Evolutionary conservation across 2,329 filamentous ascomycete genomes (phyloP).

Genomic region (Colletotrichum horii): DNA sequence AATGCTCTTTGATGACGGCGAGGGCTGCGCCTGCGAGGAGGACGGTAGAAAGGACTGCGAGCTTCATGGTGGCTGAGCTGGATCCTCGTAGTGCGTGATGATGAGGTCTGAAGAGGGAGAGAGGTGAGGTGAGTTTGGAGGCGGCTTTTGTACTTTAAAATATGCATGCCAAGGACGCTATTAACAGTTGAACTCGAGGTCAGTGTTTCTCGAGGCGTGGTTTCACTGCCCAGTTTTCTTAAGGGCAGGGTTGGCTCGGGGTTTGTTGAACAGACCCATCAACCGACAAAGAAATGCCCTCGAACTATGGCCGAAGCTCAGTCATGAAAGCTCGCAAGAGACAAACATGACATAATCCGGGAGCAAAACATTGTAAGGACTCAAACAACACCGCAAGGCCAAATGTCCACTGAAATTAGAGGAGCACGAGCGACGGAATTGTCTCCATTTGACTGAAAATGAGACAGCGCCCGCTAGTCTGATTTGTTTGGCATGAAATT

Average conservation of each 20-base stretch:
- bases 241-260: neutral
- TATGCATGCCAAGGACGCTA: neutral
- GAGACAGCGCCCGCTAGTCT: no score
- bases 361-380: neutral
- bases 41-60: neutral
- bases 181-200: fast-evolving
- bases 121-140: neutral
- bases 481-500: no score
- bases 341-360: neutral
- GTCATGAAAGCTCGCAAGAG: neutral
- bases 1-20: neutral
- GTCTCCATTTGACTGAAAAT: no score
- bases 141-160: neutral
- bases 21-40: neutral
- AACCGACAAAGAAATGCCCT: neutral
- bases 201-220: neutral
- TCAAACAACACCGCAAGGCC: neutral
- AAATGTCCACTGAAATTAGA: neutral
- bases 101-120: neutral
- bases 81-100: neutral
- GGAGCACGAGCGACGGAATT: no score
- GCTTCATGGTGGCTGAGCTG: neutral
- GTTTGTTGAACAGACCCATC: neutral
- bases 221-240: no score
- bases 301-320: neutral